Evolutionary conservation across 495 filamentous ascomycete genomes (phyloP), one percentile per base, ranked within the genome.

Genomic region (Amphirosellinia nigrospora): DNA sequence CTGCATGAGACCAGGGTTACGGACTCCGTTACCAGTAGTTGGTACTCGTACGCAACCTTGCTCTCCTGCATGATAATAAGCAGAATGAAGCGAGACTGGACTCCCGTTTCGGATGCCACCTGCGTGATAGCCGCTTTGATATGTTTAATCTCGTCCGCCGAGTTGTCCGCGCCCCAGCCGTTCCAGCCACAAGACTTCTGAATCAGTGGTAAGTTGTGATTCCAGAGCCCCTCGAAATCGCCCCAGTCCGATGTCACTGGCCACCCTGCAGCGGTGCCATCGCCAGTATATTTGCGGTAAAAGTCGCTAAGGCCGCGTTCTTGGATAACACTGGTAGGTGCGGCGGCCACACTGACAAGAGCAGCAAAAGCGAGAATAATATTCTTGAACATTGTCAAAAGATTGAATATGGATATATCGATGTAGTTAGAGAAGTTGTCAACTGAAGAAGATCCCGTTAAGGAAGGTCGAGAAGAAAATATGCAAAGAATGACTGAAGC

Each of bases 11-110:
- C 82, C 82, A 1, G 82, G 82, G 71, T 83, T 84, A 30, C 58
- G 38, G 58, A 80, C 74, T 36, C 77, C 77, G 64, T 78, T 77
- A 75, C 76, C 78, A 16, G 81, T 83, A 6, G 79, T 82, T 0
- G 72, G 74, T 21, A 72, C 79, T n/a, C 81, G 79, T 4, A 82
- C 87, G 74, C 87, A 89, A 69, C 88, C 68, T 83, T 83, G 78
- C 80, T 83, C 71, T 90, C 87, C 75, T 90, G 87, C 80, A 90
- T 85, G 32, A 89, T 72, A 65, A 87, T 79, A 62, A 74, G 75
- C 56, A 83, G 74, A 69, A 84, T 79, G 69, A 78, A 81, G 62
- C 78, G 77, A 16, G 52, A 34, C 67, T 88, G 83, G 23, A 88
- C 74, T 19, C 79, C 77, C n/a, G 83, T 79, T 4, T 73, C 71